A percentile compares a stretch with the other conserved stretches of the same genome.
Conservation (phyloP, 352 stramenopile genomes). For the Blastocystis sp. region DNA sequence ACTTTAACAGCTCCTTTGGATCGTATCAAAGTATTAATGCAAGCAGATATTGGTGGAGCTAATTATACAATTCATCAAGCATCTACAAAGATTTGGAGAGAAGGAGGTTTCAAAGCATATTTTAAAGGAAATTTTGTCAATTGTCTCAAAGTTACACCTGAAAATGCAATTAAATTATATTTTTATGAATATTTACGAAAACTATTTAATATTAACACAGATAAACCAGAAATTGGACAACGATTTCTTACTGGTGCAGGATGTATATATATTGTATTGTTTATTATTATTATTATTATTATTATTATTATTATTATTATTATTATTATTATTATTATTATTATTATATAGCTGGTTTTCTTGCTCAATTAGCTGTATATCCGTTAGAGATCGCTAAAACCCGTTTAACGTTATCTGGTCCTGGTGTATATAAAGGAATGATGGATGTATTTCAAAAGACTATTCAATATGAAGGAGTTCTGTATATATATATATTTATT, state of each 20-base stretch:
- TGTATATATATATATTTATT: background rate
- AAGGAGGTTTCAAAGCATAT: constrained; percentile 38
- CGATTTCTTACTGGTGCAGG: constrained; percentile 30
- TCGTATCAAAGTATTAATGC: constrained; percentile 42
- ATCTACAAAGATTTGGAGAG: constrained; percentile 32
- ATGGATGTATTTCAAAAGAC: constrained; percentile 38
- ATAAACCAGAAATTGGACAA: constrained; percentile 6
- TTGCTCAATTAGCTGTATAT: constrained; percentile 40
- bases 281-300: too few species aligned
- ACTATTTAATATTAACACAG: constrained; percentile 24
- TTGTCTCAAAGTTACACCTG: constrained; percentile 42
- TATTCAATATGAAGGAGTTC: constrained; percentile 35
- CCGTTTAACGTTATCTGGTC: constrained; percentile 36
- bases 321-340: too few species aligned
- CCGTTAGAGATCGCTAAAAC: constrained; percentile 43
- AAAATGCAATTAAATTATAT: constrained; percentile 40
- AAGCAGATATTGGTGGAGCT: constrained; percentile 7
- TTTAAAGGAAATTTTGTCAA: constrained; percentile 42
- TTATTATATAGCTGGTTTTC: constrained; percentile 37
- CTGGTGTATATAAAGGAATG: constrained; percentile 40
- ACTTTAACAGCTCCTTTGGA: constrained; percentile 43
- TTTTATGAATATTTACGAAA: constrained; percentile 38
- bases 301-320: too few species aligned
- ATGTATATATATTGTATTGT: too few species aligned
- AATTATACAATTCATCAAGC: constrained; percentile 6